Evolutionary conservation across 305 asterid species (phyloP).

Genomic region (Nicotiana rustica): DNA sequence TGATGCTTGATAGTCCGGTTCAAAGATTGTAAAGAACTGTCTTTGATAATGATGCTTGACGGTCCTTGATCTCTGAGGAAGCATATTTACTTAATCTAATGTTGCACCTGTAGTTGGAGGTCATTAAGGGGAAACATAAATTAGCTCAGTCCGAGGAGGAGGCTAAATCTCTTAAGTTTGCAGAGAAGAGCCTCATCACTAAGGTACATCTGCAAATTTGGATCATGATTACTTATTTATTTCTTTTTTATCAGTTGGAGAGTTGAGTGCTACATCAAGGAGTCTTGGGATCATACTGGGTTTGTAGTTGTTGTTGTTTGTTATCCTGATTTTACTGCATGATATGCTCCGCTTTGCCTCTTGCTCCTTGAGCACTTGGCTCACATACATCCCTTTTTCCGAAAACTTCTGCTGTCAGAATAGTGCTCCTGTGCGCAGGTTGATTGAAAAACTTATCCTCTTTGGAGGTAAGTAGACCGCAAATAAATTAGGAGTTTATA

Average conservation of each 20-base stretch:
- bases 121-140: constrained; percentile 63
- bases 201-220: constrained; percentile 54
- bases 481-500: too few relatives aligned
- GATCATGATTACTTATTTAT: background rate
- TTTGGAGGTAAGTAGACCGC: background rate
- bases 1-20: constrained; percentile 16
- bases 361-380: constrained; percentile 8
- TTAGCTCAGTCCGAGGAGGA: constrained; percentile 87
- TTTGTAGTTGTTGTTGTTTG: too few relatives aligned
- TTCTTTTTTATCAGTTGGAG: background rate
- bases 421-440: constrained; percentile 11
- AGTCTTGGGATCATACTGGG: background rate
- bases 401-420: background rate
- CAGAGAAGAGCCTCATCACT: constrained; percentile 81
- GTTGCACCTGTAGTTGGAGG: constrained; percentile 65
- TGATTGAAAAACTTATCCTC: background rate
- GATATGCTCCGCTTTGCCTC: background rate
- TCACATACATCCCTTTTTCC: background rate
- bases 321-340: constrained; percentile 13
- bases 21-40: constrained; percentile 12
- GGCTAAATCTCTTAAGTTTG: constrained; percentile 77
- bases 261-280: background rate
- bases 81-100: constrained; percentile 22
- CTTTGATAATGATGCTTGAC: constrained; percentile 11
- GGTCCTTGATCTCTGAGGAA: background rate